phyloP scores from a whole-genome alignment of 176 grass and related monocot genomes.

The Oryza brachyantha region DNA sequence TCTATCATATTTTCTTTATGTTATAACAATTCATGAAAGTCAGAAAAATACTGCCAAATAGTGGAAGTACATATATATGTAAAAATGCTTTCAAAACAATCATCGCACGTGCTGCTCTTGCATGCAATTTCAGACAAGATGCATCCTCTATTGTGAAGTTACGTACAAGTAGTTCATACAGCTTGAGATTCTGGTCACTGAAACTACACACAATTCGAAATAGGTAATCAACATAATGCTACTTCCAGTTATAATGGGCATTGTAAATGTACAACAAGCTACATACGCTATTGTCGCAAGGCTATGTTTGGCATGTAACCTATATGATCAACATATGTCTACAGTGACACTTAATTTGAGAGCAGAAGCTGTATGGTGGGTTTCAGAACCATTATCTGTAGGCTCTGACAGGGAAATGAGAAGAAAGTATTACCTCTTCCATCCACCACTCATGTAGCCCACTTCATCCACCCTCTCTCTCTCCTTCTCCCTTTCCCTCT shows the following conservation, averaged over 20 bases:
- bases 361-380: not conserved
- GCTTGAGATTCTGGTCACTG: not conserved
- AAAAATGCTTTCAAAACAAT: constrained; percentile 9
- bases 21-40: constrained; percentile 3
- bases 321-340: not conserved
- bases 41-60: not conserved
- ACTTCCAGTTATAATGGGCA: not conserved
- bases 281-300: not conserved
- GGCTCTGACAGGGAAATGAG: not conserved
- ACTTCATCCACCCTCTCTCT: constrained; percentile 54
- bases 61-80: not conserved
- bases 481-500: constrained; percentile 38
- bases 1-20: no score
- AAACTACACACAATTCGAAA: constrained; percentile 6
- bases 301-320: not conserved
- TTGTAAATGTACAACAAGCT: not conserved
- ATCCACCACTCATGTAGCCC: constrained; percentile 83
- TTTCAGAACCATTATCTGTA: not conserved
- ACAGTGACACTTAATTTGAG: not conserved
- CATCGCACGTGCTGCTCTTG: not conserved
- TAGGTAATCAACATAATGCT: not conserved
- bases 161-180: not conserved
- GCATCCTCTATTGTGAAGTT: not conserved
- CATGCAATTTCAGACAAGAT: not conserved
- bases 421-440: constrained; percentile 74